These are phyloP conservation scores for Tolypocladium paradoxum DNA, from an alignment of 2,329 filamentous ascomycete genomes.

Conservation along the genomic window DNA sequence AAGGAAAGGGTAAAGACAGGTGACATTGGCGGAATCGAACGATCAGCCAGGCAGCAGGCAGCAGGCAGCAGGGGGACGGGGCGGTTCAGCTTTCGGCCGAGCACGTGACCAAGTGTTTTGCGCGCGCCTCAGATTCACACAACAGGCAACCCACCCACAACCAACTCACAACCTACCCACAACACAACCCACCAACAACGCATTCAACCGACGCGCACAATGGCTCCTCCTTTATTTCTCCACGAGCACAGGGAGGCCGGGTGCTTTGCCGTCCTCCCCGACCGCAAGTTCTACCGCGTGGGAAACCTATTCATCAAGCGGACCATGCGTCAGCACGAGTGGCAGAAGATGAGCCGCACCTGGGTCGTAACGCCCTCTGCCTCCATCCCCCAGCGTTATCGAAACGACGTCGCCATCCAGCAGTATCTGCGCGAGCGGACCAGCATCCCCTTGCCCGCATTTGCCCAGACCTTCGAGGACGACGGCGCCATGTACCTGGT, in stretches of 20 bases:
- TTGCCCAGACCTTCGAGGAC: conserved; percentile 2
- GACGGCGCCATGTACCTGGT: conserved; percentile 4
- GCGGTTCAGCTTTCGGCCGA: too few species aligned
- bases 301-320: conserved; percentile 4
- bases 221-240: background rate
- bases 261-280: conserved; percentile 1
- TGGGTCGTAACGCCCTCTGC: background rate
- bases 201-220: too few species aligned
- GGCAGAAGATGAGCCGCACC: conserved; percentile 1
- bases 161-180: too few species aligned
- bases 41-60: too few species aligned
- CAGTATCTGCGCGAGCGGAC: conserved; percentile 2
- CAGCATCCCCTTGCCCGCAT: conserved; percentile 4
- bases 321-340: conserved; percentile 2
- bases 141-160: too few species aligned
- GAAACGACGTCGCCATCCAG: conserved; percentile 1
- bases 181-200: too few species aligned
- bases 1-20: too few species aligned
- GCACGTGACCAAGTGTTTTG: too few species aligned
- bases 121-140: too few species aligned
- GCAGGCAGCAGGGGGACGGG: too few species aligned
- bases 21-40: too few species aligned
- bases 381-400: conserved; percentile 3
- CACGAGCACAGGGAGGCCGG: conserved; percentile 2
- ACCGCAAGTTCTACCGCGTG: conserved; percentile 3